phyloP scores from a whole-genome alignment of 495 filamentous ascomycete genomes.

The Astrothelium macrocarpum region DNA sequence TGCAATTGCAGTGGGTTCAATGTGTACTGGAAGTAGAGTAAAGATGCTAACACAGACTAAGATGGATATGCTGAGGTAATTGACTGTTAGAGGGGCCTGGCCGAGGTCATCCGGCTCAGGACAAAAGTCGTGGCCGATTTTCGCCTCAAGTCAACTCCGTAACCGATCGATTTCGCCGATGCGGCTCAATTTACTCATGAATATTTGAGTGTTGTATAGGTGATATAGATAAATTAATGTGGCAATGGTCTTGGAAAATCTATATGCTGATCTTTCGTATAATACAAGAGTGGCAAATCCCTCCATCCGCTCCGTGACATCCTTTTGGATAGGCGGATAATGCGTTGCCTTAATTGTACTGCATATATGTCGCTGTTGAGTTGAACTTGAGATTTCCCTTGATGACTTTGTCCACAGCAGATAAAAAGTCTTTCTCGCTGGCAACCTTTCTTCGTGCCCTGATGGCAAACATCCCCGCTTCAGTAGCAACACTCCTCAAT shows the following conservation, averaged over 20 bases:
- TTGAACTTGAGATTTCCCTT: conserved; percentile 99
- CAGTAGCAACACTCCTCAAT: conserved; percentile 90
- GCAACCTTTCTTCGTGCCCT: conserved; percentile 94
- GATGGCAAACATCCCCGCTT: conserved; percentile 98
- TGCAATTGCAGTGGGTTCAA: neutral
- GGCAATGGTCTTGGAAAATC: neutral
- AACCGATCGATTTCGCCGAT: neutral
- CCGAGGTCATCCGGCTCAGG: neutral
- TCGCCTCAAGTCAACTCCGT: neutral
- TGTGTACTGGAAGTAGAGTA: neutral
- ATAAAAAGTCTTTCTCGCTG: conserved; percentile 97
- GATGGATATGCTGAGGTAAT: neutral
- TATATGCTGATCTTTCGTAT: neutral
- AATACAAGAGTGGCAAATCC: neutral
- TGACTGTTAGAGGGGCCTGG: neutral
- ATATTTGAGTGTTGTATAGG: too few species aligned
- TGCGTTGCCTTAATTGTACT: conserved; percentile 72
- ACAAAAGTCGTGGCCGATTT: conserved; percentile 1
- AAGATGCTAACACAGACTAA: too few species aligned
- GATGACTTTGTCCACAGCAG: conserved; percentile 97
- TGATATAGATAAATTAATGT: too few species aligned
- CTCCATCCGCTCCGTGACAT: neutral
- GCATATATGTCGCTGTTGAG: conserved; percentile 96
- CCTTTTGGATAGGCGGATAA: neutral
- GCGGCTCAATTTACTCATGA: too few species aligned